A percentile compares a stretch with the other conserved stretches of the same genome.
These are phyloP conservation scores for Vaccinium macrocarpon DNA, from an alignment of 148 eudicot species.

Conservation along the genomic window DNA sequence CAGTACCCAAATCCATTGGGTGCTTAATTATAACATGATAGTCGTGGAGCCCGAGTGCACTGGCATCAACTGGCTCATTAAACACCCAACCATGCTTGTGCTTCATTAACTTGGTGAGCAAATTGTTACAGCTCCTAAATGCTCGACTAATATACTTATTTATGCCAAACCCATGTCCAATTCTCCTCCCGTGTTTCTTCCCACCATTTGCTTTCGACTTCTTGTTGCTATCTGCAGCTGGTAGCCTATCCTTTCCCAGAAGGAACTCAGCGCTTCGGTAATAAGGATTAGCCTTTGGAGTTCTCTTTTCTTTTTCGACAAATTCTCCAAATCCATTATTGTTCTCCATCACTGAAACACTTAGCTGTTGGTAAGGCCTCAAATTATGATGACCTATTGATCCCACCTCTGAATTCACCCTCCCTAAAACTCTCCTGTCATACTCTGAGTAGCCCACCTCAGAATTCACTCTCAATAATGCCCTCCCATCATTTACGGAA, in stretches of 20 bases:
- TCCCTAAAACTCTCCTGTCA: slow-evolving; percentile 41
- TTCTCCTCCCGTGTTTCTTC: slow-evolving; percentile 38
- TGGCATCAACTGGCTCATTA: slow-evolving; percentile 33
- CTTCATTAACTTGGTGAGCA: slow-evolving; percentile 32
- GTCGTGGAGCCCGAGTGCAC: slow-evolving; percentile 29
- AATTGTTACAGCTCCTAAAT: slow-evolving; percentile 34
- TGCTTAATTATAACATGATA: slow-evolving; percentile 29
- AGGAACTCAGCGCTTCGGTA: slow-evolving; percentile 79
- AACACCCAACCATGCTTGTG: slow-evolving; percentile 40
- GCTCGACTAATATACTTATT: slow-evolving; percentile 46
- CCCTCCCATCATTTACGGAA: slow-evolving; percentile 27
- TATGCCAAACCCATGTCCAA: slow-evolving; percentile 37
- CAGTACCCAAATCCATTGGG: slow-evolving; percentile 46
- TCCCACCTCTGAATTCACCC: slow-evolving; percentile 44
- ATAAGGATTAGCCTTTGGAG: slow-evolving; percentile 82
- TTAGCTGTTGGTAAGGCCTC: slow-evolving; percentile 51
- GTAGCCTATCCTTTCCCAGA: slow-evolving; percentile 74
- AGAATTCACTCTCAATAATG: slow-evolving; percentile 31
- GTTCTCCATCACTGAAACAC: slow-evolving; percentile 56
- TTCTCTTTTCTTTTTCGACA: slow-evolving; percentile 82
- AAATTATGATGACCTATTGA: slow-evolving; percentile 37
- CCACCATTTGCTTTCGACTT: slow-evolving; percentile 47
- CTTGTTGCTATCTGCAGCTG: slow-evolving; percentile 61
- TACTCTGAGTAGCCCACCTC: slow-evolving; percentile 41
- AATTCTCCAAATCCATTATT: slow-evolving; percentile 45